These are phyloP conservation scores for Pseudogymnoascus sp. DNA, from an alignment of 2,329 filamentous ascomycete species.

Conservation along the genomic window DNA sequence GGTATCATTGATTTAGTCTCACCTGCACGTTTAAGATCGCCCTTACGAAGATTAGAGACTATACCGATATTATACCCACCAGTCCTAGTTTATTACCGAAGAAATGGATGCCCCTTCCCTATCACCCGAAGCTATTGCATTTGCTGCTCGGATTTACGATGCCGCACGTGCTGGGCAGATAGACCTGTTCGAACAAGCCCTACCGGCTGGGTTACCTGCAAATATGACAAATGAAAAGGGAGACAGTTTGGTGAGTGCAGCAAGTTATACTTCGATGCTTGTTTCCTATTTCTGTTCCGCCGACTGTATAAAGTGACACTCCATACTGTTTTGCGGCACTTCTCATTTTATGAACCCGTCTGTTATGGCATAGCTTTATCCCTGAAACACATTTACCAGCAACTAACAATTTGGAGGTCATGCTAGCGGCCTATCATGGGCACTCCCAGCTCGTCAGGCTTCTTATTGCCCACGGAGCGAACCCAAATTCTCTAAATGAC, in stretches of 20 bases:
- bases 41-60: background rate
- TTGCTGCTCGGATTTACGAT: slow-evolving; percentile 62
- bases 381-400: background rate
- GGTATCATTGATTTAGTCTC: background rate
- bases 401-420: slow-evolving; percentile 42
- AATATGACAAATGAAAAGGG: slow-evolving; percentile 70
- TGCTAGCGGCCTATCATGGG: slow-evolving; percentile 67
- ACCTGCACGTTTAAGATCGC: background rate
- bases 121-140: slow-evolving; percentile 57
- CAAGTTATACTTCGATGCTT: background rate
- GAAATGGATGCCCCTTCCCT: background rate
- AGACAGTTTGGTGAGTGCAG: slow-evolving; percentile 54
- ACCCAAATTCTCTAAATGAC: slow-evolving; percentile 63
- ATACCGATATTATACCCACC: background rate
- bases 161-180: slow-evolving; percentile 56
- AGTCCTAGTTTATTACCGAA: background rate
- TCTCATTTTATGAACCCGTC: background rate
- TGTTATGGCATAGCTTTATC: background rate
- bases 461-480: slow-evolving; percentile 56
- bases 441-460: slow-evolving; percentile 55
- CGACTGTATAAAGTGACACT: background rate
- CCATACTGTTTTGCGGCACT: background rate
- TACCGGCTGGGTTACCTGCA: slow-evolving; percentile 58
- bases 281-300: background rate
- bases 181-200: slow-evolving; percentile 53